phyloP scores from a whole-genome alignment of 179 eudicot genomes.

The Carnegiea gigantea region DNA sequence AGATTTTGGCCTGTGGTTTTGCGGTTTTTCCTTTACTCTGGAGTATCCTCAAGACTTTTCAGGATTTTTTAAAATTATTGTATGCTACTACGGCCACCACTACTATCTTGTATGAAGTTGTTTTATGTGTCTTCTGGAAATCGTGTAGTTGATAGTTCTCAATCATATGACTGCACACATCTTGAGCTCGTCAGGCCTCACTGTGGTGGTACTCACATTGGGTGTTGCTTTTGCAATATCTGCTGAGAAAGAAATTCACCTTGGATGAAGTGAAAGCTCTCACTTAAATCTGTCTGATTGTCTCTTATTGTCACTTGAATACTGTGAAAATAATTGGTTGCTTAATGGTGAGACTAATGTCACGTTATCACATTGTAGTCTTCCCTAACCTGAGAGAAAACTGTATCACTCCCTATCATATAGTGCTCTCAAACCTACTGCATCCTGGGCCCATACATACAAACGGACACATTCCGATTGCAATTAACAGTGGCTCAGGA shows the following conservation, averaged over 20 bases:
- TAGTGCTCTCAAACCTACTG: not conserved
- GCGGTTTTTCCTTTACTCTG: not conserved
- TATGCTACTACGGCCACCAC: not conserved
- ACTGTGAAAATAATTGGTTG: not conserved
- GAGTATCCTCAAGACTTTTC: not conserved
- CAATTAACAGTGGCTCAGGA: not conserved
- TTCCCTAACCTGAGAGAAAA: not conserved
- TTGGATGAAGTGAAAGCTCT: not conserved
- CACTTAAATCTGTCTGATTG: not conserved
- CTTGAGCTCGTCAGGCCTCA: not conserved
- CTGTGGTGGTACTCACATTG: not conserved
- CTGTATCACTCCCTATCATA: not conserved
- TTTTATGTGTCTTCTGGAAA: not conserved
- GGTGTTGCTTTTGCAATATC: not conserved
- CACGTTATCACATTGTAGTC: not conserved
- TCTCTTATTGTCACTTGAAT: not conserved
- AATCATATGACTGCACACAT: not conserved
- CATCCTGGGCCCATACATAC: not conserved
- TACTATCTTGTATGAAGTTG: not conserved
- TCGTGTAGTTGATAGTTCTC: not conserved
- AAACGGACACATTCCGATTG: not conserved
- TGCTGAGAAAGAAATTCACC: not conserved
- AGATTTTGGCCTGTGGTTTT: not conserved
- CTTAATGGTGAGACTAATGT: not conserved
- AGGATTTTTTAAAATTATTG: not conserved